Conservation (phyloP, 2,329 filamentous ascomycete genomes). For the Sphaerulina musiva region DNA sequence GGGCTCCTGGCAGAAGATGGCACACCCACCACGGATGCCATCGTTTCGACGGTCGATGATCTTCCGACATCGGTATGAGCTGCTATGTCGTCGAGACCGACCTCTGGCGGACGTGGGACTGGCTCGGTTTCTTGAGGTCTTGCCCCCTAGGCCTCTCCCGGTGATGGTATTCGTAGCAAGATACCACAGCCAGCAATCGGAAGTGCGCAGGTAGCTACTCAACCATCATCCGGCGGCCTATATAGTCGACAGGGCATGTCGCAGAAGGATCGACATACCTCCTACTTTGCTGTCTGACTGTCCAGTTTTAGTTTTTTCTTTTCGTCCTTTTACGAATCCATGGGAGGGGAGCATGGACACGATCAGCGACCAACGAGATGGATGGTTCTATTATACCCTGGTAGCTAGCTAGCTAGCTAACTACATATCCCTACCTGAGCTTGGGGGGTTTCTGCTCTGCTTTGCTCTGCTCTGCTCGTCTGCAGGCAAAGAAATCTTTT, state of each 20-base stretch:
- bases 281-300: too few species aligned
- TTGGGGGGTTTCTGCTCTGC: too few species aligned
- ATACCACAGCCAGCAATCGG: conserved; percentile 14
- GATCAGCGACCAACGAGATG: too few species aligned
- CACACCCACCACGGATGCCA: conserved; percentile 14
- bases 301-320: too few species aligned
- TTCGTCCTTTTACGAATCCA: too few species aligned
- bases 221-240: not conserved
- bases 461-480: too few species aligned
- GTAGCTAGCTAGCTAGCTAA: too few species aligned
- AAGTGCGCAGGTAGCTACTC: conserved; percentile 1
- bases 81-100: conserved; percentile 11
- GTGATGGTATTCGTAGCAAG: conserved; percentile 10
- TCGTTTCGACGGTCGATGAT: conserved; percentile 2
- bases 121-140: conserved; percentile 3
- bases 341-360: too few species aligned
- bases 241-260: conserved; percentile 4
- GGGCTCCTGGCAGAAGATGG: conserved; percentile 7
- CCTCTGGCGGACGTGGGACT: conserved; percentile 15
- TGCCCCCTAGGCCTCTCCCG: not conserved
- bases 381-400: too few species aligned
- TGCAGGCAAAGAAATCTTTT: too few species aligned
- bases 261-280: conserved; percentile 4
- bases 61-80: conserved; percentile 8
- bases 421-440: too few species aligned